Conservation (phyloP, 495 filamentous ascomycete species). For the Pseudevernia furfuracea region DNA sequence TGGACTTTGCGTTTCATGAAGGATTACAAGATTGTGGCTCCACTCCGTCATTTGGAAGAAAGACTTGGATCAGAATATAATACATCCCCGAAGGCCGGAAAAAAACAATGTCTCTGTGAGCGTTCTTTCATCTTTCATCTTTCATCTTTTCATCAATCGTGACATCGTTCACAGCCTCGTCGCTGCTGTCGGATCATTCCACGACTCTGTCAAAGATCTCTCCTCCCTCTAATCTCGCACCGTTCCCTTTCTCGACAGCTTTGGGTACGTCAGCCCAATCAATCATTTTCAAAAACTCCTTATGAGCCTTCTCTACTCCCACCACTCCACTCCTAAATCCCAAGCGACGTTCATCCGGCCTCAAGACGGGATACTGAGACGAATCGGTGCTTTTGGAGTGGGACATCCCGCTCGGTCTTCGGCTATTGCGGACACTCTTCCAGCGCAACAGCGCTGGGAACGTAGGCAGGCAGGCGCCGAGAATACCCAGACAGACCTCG, state of each 20-base stretch:
- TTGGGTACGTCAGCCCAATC: neutral
- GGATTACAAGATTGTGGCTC: too few species aligned
- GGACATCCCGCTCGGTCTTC: neutral
- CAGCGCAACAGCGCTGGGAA: constrained; percentile 5
- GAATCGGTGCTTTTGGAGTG: neutral
- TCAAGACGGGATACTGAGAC: neutral
- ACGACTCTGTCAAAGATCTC: neutral
- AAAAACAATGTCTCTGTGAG: neutral
- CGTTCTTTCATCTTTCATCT: too few species aligned
- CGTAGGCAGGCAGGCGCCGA: constrained; percentile 14
- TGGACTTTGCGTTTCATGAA: too few species aligned
- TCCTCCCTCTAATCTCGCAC: neutral
- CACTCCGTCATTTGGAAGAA: neutral
- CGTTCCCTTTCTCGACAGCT: neutral
- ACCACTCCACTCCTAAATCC: neutral
- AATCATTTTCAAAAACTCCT: constrained; percentile 7
- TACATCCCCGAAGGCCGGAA: neutral
- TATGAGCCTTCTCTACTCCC: neutral
- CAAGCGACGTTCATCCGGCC: neutral
- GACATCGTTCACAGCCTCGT: neutral
- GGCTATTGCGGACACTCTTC: neutral
- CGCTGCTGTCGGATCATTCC: neutral
- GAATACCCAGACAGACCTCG: constrained; percentile 10
- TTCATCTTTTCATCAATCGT: neutral
- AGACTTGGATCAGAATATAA: too few species aligned